Base-by-base conservation (phyloP, 371 early-diverging fungal species). In the Encephalitozoon romaleae region DNA sequence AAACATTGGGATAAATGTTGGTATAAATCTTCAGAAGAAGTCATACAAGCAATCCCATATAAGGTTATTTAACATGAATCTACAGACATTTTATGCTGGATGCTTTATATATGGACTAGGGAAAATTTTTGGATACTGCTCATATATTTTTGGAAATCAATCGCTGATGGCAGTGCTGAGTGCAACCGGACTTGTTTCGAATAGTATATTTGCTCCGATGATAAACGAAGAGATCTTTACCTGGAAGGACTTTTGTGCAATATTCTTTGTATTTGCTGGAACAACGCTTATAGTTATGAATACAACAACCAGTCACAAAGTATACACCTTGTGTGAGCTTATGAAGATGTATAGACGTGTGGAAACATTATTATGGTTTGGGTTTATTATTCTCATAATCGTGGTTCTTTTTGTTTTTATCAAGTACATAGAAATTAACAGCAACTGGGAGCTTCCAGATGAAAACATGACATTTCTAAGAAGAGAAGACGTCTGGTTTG, bases 11-110 rank as follows among this genome's bases (percentile, higher is more conserved):
- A 86, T 90, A 32, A 92, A 91, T 81, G 74, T 91, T 63, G 93
- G 93, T n/a, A 83, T 92, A 38, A 92, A 92, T 76, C 81, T 91
- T 53, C 93, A 92, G 82, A 92, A 92, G 76, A 87, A 88, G 53
- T 90, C 90, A 0, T 88, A 90, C 26, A 84, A 87, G 8, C 86
- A 88, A 55, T n/a, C 30, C 9, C 34, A 51, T 28, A 34, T 74
- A 2, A 70, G 59, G 43, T 9, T 82, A 38, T 43, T 71, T 59
- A 70, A 52, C 28, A 4, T 76, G 77, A 72, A 23, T 9, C 23
- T 80, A 8, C 76, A 64, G 34, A 47, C 82, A 67, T 70, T 84
- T 84, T 21, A 26, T 80, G 66, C 89, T 8, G 93, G 93, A 6
- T 78, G 89, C 28, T 30, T 86, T 0, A 84, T 91, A 4, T 92